Conservation (phyloP, 1,284 basidiomycete genomes). For the Pascua sp. region DNA sequence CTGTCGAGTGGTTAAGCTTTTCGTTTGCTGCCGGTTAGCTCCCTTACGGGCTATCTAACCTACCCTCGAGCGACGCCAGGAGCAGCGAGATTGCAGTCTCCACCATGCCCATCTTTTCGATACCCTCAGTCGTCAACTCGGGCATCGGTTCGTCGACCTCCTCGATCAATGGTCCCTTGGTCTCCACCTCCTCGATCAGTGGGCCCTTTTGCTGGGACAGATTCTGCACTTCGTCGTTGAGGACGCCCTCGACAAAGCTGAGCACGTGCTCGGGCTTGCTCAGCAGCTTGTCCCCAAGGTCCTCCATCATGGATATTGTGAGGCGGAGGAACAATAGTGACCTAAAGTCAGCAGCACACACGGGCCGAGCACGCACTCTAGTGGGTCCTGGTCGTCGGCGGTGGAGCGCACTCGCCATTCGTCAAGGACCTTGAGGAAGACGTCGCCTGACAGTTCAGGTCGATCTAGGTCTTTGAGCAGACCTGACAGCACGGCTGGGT, state of each 20-base stretch:
- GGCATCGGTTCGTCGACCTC: slow-evolving; percentile 18
- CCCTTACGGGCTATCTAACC: neutral
- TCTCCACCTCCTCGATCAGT: slow-evolving; percentile 2
- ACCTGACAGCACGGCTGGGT: slow-evolving; percentile 63
- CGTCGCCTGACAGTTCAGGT: slow-evolving; percentile 62
- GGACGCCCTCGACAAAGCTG: slow-evolving; percentile 70
- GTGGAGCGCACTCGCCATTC: slow-evolving; percentile 56
- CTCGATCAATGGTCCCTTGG: slow-evolving; percentile 18
- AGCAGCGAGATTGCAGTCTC: slow-evolving; percentile 73
- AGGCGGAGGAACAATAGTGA: slow-evolving; percentile 68
- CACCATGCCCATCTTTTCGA: slow-evolving; percentile 53
- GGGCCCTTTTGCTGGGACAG: slow-evolving; percentile 3
- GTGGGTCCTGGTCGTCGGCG: slow-evolving; percentile 47
- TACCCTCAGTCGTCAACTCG: slow-evolving; percentile 37
- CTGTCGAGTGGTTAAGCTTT: slow-evolving; percentile 60
- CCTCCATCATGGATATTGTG: slow-evolving; percentile 70
- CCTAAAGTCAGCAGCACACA: too few relatives aligned
- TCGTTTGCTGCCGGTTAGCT: slow-evolving; percentile 58
- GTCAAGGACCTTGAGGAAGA: slow-evolving; percentile 71
- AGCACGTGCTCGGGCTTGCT: slow-evolving; percentile 66
- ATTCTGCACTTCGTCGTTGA: slow-evolving; percentile 35
- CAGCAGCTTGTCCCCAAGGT: slow-evolving; percentile 65
- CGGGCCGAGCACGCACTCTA: slow-evolving; percentile 14
- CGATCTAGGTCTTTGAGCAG: slow-evolving; percentile 65
- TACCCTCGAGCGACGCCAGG: slow-evolving; percentile 78